These are phyloP conservation scores for Plantago lanceolata DNA, from an alignment of 305 asterid species.

Conservation along the genomic window DNA sequence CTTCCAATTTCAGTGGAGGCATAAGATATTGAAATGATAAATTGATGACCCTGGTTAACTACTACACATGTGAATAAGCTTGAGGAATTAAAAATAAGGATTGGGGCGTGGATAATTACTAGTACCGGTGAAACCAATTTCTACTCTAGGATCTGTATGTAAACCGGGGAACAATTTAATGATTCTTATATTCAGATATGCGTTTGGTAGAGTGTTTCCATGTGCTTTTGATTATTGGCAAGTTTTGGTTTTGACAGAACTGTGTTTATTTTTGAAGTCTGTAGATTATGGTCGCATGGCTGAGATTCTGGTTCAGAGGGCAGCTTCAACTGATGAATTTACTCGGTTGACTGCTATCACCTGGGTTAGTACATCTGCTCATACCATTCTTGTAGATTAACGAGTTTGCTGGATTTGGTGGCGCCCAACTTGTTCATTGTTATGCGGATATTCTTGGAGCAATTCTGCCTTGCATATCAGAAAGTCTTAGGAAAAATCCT, in stretches of 20 bases:
- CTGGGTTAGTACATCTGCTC: conserved; percentile 58
- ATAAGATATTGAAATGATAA: background rate
- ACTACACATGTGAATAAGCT: conserved; percentile 7
- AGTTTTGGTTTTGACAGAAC: conserved; percentile 29
- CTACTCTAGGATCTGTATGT: conserved; percentile 3
- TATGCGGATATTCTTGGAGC: conserved; percentile 98
- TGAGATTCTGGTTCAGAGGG: conserved; percentile 95
- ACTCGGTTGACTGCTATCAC: conserved; percentile 94
- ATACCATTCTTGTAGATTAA: conserved; percentile 15
- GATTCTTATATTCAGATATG: conserved; percentile 14
- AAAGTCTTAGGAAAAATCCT: conserved; percentile 9
- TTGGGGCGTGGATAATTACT: conserved; percentile 5
- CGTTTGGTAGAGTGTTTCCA: conserved; percentile 8
- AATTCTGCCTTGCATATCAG: conserved; percentile 94
- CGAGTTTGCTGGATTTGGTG: background rate
- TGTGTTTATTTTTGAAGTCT: conserved; percentile 61
- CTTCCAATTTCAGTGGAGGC: background rate
- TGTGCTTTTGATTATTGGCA: conserved; percentile 13
- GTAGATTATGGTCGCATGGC: conserved; percentile 99
- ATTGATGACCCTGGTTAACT: background rate
- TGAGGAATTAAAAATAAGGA: conserved; percentile 10
- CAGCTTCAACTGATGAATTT: conserved; percentile 85
- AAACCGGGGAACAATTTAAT: conserved; percentile 14
- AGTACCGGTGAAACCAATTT: background rate
- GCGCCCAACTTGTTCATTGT: conserved; percentile 73